Percentiles rank a stretch among this genome's conserved stretches.
Conservation (phyloP, 208 protist genomes). For the Tritrichomonas foetus region DNA sequence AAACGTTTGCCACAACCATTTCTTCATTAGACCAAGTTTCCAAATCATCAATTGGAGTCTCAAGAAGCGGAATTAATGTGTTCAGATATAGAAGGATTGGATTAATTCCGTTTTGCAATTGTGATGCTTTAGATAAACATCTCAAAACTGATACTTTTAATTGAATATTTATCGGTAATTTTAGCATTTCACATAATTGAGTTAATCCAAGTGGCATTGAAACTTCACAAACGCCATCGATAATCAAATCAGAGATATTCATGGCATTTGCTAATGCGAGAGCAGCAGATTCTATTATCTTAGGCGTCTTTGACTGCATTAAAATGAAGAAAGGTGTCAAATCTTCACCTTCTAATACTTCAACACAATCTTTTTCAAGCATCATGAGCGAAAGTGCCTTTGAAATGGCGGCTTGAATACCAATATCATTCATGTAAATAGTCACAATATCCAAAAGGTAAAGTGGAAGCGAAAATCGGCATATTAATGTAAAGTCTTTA, state of each 20-base stretch:
- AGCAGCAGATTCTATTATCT: background rate
- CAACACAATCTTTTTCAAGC: background rate
- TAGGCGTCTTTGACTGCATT: background rate
- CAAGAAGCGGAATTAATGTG: background rate
- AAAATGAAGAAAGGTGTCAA: background rate
- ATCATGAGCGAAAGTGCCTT: background rate
- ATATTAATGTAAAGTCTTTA: background rate
- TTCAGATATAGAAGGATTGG: background rate
- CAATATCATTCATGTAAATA: background rate
- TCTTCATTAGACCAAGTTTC: background rate
- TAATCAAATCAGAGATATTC: background rate
- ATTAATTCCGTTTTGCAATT: background rate
- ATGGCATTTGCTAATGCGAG: background rate
- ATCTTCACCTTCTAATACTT: constrained; percentile 10
- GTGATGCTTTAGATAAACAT: background rate
- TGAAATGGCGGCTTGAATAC: background rate
- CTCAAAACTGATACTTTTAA: background rate
- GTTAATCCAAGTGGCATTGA: background rate
- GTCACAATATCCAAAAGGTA: background rate
- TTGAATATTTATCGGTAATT: background rate
- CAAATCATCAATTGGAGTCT: background rate
- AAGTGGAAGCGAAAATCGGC: background rate
- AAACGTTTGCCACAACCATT: constrained; percentile 5
- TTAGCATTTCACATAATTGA: background rate
- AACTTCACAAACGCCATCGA: background rate